phyloP scores from a whole-genome alignment of 331 rosid species.

The Quercus tomentella region DNA sequence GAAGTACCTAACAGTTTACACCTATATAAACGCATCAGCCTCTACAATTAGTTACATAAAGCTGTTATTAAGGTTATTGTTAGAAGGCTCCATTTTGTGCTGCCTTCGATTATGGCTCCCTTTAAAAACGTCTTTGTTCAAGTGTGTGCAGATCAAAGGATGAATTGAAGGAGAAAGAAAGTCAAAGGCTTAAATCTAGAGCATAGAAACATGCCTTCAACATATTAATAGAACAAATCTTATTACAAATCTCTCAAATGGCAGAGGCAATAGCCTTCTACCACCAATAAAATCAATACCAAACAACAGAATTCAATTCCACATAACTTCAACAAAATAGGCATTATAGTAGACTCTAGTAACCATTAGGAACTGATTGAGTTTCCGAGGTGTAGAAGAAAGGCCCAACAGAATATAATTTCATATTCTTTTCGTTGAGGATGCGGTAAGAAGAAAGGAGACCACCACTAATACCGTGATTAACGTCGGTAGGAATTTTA shows the following conservation, averaged over 20 bases:
- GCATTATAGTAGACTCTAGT: not conserved
- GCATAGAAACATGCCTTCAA: not conserved
- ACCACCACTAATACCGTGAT: slow-evolving; percentile 41
- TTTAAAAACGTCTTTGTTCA: too few species aligned
- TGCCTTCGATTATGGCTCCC: too few species aligned
- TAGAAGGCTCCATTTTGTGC: too few species aligned
- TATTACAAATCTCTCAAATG: not conserved
- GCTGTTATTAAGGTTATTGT: too few species aligned
- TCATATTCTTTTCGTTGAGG: slow-evolving; percentile 15
- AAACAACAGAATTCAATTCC: not conserved
- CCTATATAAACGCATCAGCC: too few species aligned
- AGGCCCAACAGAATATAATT: slow-evolving; percentile 36
- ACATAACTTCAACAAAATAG: not conserved
- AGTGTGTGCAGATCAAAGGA: not conserved
- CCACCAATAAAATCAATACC: not conserved
- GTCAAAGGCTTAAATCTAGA: not conserved
- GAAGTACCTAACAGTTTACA: too few species aligned
- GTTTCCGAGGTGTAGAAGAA: slow-evolving; percentile 38
- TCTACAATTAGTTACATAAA: too few species aligned
- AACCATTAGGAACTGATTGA: slow-evolving; percentile 8
- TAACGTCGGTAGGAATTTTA: slow-evolving; percentile 38
- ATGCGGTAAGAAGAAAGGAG: slow-evolving; percentile 36
- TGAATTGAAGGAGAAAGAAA: not conserved
- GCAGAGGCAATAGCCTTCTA: not conserved
- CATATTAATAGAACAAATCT: not conserved